phyloP scores from a whole-genome alignment of 495 filamentous ascomycete genomes.

The Aspergillus sclerotioniger region DNA sequence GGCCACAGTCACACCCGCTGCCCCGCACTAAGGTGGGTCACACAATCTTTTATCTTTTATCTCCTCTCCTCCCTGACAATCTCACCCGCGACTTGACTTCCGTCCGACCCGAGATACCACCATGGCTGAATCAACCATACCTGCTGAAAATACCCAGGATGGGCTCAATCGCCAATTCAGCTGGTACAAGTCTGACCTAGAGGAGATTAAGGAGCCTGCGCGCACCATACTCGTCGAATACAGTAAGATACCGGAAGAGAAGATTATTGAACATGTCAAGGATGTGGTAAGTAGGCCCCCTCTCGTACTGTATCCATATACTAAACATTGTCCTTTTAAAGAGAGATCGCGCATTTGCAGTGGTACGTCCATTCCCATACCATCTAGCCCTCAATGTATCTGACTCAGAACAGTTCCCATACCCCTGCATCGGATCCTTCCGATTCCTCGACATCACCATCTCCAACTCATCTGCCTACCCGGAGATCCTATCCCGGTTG shows the following conservation, averaged over 20 bases:
- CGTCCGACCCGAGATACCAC: not conserved
- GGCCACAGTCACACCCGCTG: not conserved
- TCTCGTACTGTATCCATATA: not conserved
- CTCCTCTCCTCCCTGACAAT: not conserved
- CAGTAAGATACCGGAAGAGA: conserved; percentile 41
- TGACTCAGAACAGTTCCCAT: conserved; percentile 33
- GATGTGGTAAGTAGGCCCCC: conserved; percentile 33
- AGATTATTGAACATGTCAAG: conserved; percentile 47
- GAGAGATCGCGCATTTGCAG: conserved; percentile 2
- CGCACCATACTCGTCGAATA: conserved; percentile 45
- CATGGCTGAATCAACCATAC: not conserved
- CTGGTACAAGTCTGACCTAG: conserved; percentile 32
- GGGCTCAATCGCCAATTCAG: not conserved
- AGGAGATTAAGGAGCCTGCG: conserved; percentile 20
- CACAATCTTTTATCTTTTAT: not conserved
- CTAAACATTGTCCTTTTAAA: not conserved
- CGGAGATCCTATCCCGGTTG: conserved; percentile 38
- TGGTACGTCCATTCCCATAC: not conserved
- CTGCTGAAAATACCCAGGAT: not conserved
- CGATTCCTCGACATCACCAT: conserved; percentile 49
- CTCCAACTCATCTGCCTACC: conserved; percentile 30
- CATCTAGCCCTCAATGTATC: conserved; percentile 6
- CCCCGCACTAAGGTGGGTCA: not conserved
- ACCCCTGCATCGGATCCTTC: conserved; percentile 54
- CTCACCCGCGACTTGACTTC: not conserved